A percentile compares a stretch with the other conserved stretches of the same genome.
phyloP scores from a whole-genome alignment of 148 eudicot genomes.

The Camellia lanceoleosa region DNA sequence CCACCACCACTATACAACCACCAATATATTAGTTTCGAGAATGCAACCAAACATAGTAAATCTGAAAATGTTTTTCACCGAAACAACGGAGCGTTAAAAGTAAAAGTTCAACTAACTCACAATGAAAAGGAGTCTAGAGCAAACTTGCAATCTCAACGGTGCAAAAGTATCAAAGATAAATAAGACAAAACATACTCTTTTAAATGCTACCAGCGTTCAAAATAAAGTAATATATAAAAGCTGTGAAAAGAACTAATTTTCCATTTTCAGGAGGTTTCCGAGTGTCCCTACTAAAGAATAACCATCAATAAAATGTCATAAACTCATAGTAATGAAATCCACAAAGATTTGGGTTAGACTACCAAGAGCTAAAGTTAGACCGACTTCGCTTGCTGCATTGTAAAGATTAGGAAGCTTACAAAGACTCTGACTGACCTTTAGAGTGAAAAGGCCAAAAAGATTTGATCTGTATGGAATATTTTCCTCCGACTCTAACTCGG shows the following conservation, averaged over 20 bases:
- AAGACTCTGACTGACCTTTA: conserved; percentile 43
- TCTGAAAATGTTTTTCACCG: no score
- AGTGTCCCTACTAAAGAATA: neutral
- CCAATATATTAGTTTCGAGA: no score
- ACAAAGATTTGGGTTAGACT: neutral
- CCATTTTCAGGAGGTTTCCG: neutral
- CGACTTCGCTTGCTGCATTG: neutral
- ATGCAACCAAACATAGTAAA: no score
- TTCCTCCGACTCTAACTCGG: conserved; percentile 35
- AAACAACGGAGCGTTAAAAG: neutral
- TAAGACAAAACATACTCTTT: neutral
- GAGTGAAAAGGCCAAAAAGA: conserved; percentile 74
- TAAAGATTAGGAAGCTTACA: neutral
- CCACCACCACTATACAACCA: no score
- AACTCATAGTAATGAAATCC: neutral
- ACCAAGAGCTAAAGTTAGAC: neutral
- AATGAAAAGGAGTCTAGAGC: neutral
- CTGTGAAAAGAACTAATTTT: neutral
- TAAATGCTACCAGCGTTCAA: neutral
- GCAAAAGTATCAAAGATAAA: neutral
- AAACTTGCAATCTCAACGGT: neutral
- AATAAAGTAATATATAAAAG: neutral
- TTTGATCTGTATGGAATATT: conserved; percentile 52
- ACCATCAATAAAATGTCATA: neutral
- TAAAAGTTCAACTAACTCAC: neutral